Evolutionary conservation across 139 green algal genomes (phyloP).

Genomic region (Chlamydomonas sphaeroides): DNA sequence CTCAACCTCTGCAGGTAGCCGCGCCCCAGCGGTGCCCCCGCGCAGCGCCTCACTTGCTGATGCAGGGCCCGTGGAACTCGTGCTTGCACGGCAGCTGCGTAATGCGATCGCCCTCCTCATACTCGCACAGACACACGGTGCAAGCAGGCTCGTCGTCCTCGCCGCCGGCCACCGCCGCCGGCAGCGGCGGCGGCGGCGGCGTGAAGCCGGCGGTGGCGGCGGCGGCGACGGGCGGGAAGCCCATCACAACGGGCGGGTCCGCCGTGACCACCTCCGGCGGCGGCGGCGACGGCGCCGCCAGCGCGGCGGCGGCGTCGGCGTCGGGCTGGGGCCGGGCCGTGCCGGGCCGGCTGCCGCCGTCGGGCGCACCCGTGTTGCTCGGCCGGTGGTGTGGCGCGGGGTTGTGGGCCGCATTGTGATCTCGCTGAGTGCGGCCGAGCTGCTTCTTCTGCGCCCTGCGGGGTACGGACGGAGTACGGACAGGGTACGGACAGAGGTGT

Average conservation of each 20-base stretch:
- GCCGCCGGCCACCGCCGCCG: background rate
- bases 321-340: too few relatives aligned
- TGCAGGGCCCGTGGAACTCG: conserved; percentile 60
- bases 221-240: background rate
- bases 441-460: conserved; percentile 14
- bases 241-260: background rate
- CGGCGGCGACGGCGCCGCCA: background rate
- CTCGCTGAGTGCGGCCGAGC: too few relatives aligned
- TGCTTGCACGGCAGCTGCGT: conserved; percentile 69
- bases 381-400: too few relatives aligned
- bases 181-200: background rate
- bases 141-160: conserved; percentile 61
- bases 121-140: conserved; percentile 82
- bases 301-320: background rate
- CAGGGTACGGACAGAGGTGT: too few relatives aligned
- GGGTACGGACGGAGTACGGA: too few relatives aligned
- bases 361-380: background rate
- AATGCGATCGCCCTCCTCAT: conserved; percentile 71
- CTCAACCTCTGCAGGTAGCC: background rate
- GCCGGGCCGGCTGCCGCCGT: too few relatives aligned
- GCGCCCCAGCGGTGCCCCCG: too few relatives aligned
- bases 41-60: conserved; percentile 76
- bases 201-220: background rate
- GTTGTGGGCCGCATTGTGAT: too few relatives aligned
- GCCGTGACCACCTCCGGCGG: background rate